phyloP scores from a whole-genome alignment of 2,329 filamentous ascomycete species.

The Xylaria sp. region DNA sequence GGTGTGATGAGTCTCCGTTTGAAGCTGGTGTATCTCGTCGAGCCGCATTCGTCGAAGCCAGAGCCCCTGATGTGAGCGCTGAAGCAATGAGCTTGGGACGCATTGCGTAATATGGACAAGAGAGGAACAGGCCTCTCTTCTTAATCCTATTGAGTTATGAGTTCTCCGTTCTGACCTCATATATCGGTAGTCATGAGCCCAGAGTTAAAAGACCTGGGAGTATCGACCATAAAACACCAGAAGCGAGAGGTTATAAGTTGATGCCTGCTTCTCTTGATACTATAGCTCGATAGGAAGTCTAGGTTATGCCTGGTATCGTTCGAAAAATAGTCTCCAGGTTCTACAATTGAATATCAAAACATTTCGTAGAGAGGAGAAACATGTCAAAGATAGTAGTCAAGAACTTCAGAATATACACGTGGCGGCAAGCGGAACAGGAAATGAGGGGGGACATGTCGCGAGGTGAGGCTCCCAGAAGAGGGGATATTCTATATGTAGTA shows the following conservation, averaged over 20 bases:
- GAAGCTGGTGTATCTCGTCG: background rate
- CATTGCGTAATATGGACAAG: slow-evolving; percentile 11
- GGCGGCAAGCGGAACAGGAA: slow-evolving; percentile 3
- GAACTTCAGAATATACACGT: slow-evolving; percentile 14
- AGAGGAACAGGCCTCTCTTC: slow-evolving; percentile 11
- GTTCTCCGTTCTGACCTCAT: background rate
- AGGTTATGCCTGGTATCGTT: background rate
- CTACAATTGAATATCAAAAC: background rate
- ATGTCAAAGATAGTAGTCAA: background rate
- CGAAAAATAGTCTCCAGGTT: background rate
- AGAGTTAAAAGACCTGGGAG: background rate
- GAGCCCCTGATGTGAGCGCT: slow-evolving; percentile 12
- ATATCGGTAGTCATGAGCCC: background rate
- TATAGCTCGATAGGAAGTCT: background rate
- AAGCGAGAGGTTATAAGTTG: background rate
- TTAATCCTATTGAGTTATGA: background rate
- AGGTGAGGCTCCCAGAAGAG: slow-evolving; percentile 25
- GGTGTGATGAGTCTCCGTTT: background rate
- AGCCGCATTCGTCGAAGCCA: slow-evolving; percentile 7
- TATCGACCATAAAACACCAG: background rate
- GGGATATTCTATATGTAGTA: slow-evolving; percentile 36
- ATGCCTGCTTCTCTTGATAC: background rate
- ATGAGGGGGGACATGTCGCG: slow-evolving; percentile 15
- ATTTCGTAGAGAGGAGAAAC: background rate
- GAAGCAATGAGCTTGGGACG: slow-evolving; percentile 18